These are phyloP conservation scores for Agrocybe chaxingu DNA, from an alignment of 768 basidiomycete genomes.

Conservation along the genomic window DNA sequence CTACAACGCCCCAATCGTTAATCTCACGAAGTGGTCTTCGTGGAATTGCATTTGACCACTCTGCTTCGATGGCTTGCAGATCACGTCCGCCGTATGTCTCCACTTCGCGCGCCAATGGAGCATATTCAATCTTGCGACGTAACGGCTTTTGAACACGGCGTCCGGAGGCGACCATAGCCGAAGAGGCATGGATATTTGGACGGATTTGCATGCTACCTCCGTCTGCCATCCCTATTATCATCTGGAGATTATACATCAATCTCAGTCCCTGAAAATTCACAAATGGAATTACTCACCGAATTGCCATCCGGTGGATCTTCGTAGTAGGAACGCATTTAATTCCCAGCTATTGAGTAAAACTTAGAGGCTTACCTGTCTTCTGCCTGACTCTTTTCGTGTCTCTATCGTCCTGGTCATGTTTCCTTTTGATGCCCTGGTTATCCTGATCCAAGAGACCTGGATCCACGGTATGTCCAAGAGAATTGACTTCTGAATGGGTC, in stretches of 20 bases:
- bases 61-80: constrained; percentile 60
- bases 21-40: constrained; percentile 65
- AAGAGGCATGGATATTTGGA: constrained; percentile 24
- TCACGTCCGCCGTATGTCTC: constrained; percentile 83
- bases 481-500: constrained; percentile 17
- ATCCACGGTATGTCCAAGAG: constrained; percentile 24
- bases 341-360: neutral
- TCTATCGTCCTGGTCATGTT: constrained; percentile 61
- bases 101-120: constrained; percentile 73
- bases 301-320: constrained; percentile 44
- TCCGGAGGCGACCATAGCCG: constrained; percentile 25
- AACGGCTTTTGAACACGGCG: constrained; percentile 48
- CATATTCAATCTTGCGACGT: constrained; percentile 84
- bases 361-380: constrained; percentile 58
- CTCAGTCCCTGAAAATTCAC: constrained; percentile 4
- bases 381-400: constrained; percentile 70
- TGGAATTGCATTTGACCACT: constrained; percentile 47
- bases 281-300: constrained; percentile 33
- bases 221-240: constrained; percentile 25
- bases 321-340: too few relatives aligned
- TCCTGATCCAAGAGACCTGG: constrained; percentile 55
- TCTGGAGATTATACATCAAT: constrained; percentile 13
- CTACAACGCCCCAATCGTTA: constrained; percentile 85
- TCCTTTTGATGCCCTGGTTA: constrained; percentile 66
- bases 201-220: constrained; percentile 16